phyloP scores from a whole-genome alignment of 768 basidiomycete genomes.

The Phlebiopsis flavidoalba region DNA sequence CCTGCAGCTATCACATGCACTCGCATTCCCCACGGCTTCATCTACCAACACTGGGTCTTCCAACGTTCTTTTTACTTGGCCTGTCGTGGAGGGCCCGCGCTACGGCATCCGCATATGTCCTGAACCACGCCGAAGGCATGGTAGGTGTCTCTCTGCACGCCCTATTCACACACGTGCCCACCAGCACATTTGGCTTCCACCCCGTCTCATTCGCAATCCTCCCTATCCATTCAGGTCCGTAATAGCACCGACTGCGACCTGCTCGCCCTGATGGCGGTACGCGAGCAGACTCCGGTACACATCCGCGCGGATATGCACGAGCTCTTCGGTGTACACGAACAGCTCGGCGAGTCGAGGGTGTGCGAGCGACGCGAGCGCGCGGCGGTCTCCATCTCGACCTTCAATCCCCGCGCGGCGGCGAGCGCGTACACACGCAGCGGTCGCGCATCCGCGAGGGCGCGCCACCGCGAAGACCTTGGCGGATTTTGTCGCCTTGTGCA shows the following conservation, averaged over 20 bases:
- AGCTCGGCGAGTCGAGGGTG: background rate
- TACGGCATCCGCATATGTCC: conserved; percentile 9
- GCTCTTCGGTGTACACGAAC: conserved; percentile 27
- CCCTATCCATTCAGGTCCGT: conserved; percentile 10
- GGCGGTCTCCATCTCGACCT: conserved; percentile 3
- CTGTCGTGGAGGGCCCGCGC: conserved; percentile 10
- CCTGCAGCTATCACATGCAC: conserved; percentile 13
- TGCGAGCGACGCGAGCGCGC: background rate
- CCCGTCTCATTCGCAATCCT: background rate
- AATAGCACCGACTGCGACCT: conserved; percentile 5
- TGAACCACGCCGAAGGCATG: conserved; percentile 13
- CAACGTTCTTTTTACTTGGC: conserved; percentile 10
- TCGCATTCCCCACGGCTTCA: conserved; percentile 9
- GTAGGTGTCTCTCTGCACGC: conserved; percentile 10
- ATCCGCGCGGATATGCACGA: conserved; percentile 37
- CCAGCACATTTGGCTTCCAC: background rate
- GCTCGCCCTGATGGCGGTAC: conserved; percentile 37
- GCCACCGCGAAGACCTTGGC: background rate
- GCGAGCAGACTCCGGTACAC: conserved; percentile 36
- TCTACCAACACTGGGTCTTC: conserved; percentile 11
- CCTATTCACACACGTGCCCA: background rate
- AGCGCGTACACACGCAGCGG: conserved; percentile 6
- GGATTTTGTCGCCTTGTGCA: background rate
- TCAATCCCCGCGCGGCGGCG: background rate
- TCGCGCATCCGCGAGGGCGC: background rate